Evolutionary conservation across 1,284 basidiomycete species (phyloP).

Genomic region (Sporisorium exsertum): DNA sequence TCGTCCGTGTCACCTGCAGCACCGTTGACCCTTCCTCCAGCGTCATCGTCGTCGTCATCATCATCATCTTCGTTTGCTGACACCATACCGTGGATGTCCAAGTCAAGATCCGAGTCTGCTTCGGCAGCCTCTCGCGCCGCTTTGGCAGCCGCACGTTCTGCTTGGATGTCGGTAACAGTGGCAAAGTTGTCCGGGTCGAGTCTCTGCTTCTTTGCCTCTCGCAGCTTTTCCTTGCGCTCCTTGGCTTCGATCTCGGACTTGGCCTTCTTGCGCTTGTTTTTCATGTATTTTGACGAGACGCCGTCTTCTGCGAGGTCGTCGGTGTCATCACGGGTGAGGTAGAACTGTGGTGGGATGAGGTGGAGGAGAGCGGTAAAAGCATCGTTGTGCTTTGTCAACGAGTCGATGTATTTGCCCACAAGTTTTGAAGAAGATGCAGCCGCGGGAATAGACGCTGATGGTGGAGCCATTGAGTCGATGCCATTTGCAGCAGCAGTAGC

Average conservation of each 20-base stretch:
- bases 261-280: conserved; percentile 66
- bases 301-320: conserved; percentile 47
- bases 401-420: conserved; percentile 36
- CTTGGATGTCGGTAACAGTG: conserved; percentile 56
- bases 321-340: conserved; percentile 53
- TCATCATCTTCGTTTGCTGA: conserved; percentile 38
- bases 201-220: conserved; percentile 58
- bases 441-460: conserved; percentile 27
- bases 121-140: conserved; percentile 38
- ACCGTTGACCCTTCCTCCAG: conserved; percentile 18
- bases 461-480: conserved; percentile 8
- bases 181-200: conserved; percentile 65
- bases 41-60: conserved; percentile 35
- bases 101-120: conserved; percentile 45
- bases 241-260: conserved; percentile 61
- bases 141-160: conserved; percentile 51
- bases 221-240: conserved; percentile 56
- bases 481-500: conserved; percentile 1
- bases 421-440: conserved; percentile 13
- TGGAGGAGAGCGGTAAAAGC: conserved; percentile 59
- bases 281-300: conserved; percentile 59
- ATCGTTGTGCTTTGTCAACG: conserved; percentile 53
- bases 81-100: conserved; percentile 50
- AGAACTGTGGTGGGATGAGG: conserved; percentile 65
- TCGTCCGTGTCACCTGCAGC: conserved; percentile 52